Conservation (phyloP, 768 basidiomycete species). For the Lactarius indigo region DNA sequence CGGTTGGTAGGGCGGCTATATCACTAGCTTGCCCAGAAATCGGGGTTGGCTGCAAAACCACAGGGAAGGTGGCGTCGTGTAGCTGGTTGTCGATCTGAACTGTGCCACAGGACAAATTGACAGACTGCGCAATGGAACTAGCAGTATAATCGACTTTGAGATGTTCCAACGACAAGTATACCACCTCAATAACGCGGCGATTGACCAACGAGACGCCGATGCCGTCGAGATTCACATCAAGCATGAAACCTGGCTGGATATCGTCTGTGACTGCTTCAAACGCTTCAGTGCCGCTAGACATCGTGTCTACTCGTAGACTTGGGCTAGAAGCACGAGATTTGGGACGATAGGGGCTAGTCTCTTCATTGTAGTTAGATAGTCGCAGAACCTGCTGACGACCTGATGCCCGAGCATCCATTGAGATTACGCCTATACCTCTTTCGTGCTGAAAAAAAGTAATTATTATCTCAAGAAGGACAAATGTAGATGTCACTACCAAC, state of each 20-base stretch:
- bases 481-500: conserved; percentile 40
- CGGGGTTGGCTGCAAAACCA: conserved; percentile 91
- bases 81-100: conserved; percentile 97
- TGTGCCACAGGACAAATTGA: conserved; percentile 77
- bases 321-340: conserved; percentile 48
- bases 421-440: conserved; percentile 62
- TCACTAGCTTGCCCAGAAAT: conserved; percentile 71
- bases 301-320: conserved; percentile 61
- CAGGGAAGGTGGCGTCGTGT: conserved; percentile 92
- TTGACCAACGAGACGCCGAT: conserved; percentile 92
- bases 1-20: conserved; percentile 79
- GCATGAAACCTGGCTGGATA: conserved; percentile 55
- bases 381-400: conserved; percentile 79
- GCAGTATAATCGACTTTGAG: conserved; percentile 84
- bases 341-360: conserved; percentile 85
- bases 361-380: conserved; percentile 83
- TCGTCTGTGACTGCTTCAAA: conserved; percentile 87
- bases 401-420: conserved; percentile 90
- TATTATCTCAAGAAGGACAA: neutral
- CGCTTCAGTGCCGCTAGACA: conserved; percentile 63
- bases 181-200: conserved; percentile 79
- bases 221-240: conserved; percentile 79
- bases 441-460: conserved; percentile 39
- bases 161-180: conserved; percentile 77
- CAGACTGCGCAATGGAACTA: conserved; percentile 72